These are phyloP conservation scores for Trichoderma sp. DNA, from an alignment of 2,329 filamentous ascomycete species.

Conservation along the genomic window DNA sequence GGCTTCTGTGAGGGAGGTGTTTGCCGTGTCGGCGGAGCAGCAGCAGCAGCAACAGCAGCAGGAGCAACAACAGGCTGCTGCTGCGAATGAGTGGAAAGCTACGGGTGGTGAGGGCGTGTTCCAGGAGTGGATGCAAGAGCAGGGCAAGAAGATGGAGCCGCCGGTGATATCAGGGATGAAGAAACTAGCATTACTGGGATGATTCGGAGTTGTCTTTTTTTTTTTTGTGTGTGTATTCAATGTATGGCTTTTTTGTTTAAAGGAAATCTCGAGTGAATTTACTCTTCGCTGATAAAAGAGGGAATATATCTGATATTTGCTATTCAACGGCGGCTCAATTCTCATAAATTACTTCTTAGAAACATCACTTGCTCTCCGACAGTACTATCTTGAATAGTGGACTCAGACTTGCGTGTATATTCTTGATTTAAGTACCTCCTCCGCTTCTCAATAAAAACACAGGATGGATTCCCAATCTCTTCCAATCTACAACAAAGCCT, in stretches of 20 bases:
- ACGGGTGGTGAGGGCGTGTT: conserved; percentile 53
- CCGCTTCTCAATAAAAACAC: too few species aligned
- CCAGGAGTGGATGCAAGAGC: conserved; percentile 48
- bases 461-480: neutral
- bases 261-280: neutral
- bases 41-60: conserved; percentile 23
- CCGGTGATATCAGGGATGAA: conserved; percentile 49
- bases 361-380: neutral
- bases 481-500: neutral
- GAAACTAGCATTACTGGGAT: conserved; percentile 51
- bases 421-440: neutral
- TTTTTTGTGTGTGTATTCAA: too few species aligned
- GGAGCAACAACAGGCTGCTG: conserved; percentile 21
- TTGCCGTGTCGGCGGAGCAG: conserved; percentile 33
- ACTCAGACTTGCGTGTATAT: neutral
- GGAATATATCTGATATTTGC: neutral
- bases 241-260: neutral
- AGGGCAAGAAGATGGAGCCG: conserved; percentile 44
- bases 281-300: neutral
- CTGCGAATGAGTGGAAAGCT: conserved; percentile 32
- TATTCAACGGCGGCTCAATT: neutral
- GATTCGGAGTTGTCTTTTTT: conserved; percentile 20
- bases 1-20: conserved; percentile 68
- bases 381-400: neutral
- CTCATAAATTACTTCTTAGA: neutral